Evolutionary conservation across 176 grass and related monocot genomes (phyloP).

Genomic region (Triticum dicoccoides): DNA sequence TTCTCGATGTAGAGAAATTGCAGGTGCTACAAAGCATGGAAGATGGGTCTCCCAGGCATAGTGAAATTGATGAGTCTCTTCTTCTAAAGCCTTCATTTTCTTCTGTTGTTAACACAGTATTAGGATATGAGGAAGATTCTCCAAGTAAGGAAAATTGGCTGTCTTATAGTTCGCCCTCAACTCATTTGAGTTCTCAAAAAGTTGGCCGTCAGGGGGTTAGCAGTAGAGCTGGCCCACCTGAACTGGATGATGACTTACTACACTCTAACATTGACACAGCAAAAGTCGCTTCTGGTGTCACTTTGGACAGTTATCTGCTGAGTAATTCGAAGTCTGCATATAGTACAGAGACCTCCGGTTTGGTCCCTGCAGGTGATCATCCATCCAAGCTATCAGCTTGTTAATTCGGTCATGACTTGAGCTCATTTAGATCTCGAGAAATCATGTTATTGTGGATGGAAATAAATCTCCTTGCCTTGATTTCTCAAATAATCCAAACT

Average conservation of each 20-base stretch:
- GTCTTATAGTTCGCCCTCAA: conserved; percentile 38
- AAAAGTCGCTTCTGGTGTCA: conserved; percentile 23
- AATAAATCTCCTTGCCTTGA: conserved; percentile 24
- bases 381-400: conserved; percentile 33
- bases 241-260: conserved; percentile 35
- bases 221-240: conserved; percentile 13
- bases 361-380: conserved; percentile 37
- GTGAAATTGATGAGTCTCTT: conserved; percentile 32
- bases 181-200: conserved; percentile 33
- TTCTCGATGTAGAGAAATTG: conserved; percentile 53
- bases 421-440: conserved; percentile 37
- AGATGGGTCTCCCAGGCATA: conserved; percentile 29
- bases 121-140: conserved; percentile 33
- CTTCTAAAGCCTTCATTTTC: conserved; percentile 43
- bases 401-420: conserved; percentile 47
- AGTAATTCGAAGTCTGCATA: conserved; percentile 36
- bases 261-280: conserved; percentile 27
- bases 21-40: conserved; percentile 42
- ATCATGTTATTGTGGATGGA: conserved; percentile 21
- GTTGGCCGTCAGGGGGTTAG: conserved; percentile 34
- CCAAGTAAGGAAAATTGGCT: conserved; percentile 34
- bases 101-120: conserved; percentile 74
- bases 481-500: conserved; percentile 35
- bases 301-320: conserved; percentile 28
- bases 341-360: conserved; percentile 32